Evolutionary conservation across 495 filamentous ascomycete species (phyloP).

Genomic region (Penicillium soppii): DNA sequence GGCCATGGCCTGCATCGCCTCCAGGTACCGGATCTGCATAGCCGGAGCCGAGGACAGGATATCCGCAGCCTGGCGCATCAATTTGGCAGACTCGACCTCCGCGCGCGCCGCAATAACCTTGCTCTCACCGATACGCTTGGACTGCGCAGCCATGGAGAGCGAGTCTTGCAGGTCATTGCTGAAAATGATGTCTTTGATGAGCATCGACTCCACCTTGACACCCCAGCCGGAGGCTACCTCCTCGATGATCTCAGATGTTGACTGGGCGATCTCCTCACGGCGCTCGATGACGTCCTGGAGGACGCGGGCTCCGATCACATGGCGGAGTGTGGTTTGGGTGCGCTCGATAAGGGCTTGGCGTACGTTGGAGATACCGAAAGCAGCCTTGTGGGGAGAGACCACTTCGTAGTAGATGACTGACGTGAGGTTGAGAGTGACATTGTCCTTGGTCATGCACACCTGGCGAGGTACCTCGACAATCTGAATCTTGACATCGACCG

Average conservation of each 20-base stretch:
- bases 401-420: conserved; percentile 99
- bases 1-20: conserved; percentile 99
- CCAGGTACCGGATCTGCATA: conserved; percentile 98
- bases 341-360: conserved; percentile 94
- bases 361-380: conserved; percentile 95
- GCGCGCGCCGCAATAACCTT: conserved; percentile 97
- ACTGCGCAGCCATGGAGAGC: conserved; percentile 99
- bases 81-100: conserved; percentile 93
- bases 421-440: conserved; percentile 89
- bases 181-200: conserved; percentile 99
- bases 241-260: conserved; percentile 96
- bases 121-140: conserved; percentile 95
- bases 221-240: conserved; percentile 94
- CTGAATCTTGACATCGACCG: conserved; percentile 99
- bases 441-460: conserved; percentile 99
- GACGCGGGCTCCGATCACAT: conserved; percentile 94
- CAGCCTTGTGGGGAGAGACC: conserved; percentile 90
- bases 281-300: conserved; percentile 99
- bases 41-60: conserved; percentile 90
- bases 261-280: conserved; percentile 92
- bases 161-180: conserved; percentile 92
- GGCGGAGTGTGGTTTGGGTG: conserved; percentile 95
- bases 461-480: conserved; percentile 96
- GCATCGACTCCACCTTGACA: conserved; percentile 94
- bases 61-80: conserved; percentile 98